Base-by-base conservation (phyloP, 148 eudicot species). In the Spergularia bocconei region DNA sequence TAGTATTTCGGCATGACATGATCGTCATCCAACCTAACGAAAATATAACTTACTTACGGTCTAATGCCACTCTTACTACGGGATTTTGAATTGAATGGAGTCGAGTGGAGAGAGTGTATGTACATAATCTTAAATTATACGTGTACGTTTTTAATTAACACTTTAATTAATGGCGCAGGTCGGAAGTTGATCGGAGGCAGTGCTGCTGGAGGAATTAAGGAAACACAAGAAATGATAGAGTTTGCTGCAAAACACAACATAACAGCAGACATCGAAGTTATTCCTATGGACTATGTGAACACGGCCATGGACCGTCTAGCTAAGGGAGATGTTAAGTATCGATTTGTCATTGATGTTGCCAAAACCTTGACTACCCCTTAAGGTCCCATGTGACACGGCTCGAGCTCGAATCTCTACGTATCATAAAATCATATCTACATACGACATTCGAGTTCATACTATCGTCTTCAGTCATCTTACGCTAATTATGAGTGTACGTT, bases 141-240 rank as follows among this genome's bases (percentile, higher is more conserved):
- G 36, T 2, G 2, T 29, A 29, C 36, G 36, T 29, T 29, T 29
- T 29, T 16, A 62, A 7, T 47, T 73, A 47, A 63, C 21, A 51
- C 7, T 15, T 44, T 47, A 12, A 50, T 44, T 67, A 41, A 68
- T 69, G 58, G 23, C 20, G 15, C 70, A 82, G 85, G 81, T 60
- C 79, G 85, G 68, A 82, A 75, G 75, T 53, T 64, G 20, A 23
- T 82, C 0, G 85, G 78, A 10, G 85, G 85, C 3, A 83, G 83
- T 73, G 70, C 64, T 23, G 67, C 72, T 15, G 82, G 82, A 16
- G 83, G 83, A 14, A 54, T 83, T n/a, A 83, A 79, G 68, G 82
- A 82, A 63, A 82, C 82, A 17, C 85, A 82, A 79, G 85, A 82
- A 52, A 82, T 82, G 85, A 79, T 82, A 52, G 82, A 82, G 23